Base-by-base conservation (phyloP, 306 rosid genomes). In the Fragaria nilgerrensis region DNA sequence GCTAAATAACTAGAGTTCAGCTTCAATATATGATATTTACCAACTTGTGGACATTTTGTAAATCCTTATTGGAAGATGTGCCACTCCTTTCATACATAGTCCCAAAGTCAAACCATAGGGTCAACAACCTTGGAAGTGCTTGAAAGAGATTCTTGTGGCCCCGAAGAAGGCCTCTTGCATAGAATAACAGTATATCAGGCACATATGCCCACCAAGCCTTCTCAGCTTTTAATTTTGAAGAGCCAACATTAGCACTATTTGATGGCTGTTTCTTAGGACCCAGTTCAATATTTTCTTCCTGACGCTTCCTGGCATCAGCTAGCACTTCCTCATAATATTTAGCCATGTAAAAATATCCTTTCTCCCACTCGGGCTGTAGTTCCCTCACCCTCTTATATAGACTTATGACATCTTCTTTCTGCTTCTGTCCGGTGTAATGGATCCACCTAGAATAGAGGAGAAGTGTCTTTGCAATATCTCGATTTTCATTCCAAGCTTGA, bases 381-480 rank as follows among this genome's bases (percentile, higher is more conserved):
- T 90, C 97, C 90, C 86, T 90, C 82, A 92, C 97, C 86, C 97
- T 90, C 53, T 89, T 77, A 83, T 92, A 95, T 71, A 92, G 96
- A 88, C 77, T 79, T 65, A 92, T 82, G 47, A 90, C 92, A 78
- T 95, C 98, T 86, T 92, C 97, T 86, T 95, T 95, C 86, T 92
- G 98, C 82, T 95, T 95, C 92, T 95, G 97, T 76, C 98, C 97
- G 73, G 97, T 95, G 91, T 93, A 92, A 82, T 95, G 98, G 50
- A 85, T 92, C 98, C 98, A 95, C 82, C 97, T 83, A 69, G 98
- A 85, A 84, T 92, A 95, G 79, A 95, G 87, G 85, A 95, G 97
- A 82, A 95, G 98, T 81, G 96, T 89, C 87, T 89, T 95, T 12
- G 96, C 97, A 67, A 88, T 80, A 85, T 90, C 87, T 76, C 80